These are phyloP conservation scores for Coniochaeta sp. DNA, from an alignment of 2,329 filamentous ascomycete species.

Conservation along the genomic window DNA sequence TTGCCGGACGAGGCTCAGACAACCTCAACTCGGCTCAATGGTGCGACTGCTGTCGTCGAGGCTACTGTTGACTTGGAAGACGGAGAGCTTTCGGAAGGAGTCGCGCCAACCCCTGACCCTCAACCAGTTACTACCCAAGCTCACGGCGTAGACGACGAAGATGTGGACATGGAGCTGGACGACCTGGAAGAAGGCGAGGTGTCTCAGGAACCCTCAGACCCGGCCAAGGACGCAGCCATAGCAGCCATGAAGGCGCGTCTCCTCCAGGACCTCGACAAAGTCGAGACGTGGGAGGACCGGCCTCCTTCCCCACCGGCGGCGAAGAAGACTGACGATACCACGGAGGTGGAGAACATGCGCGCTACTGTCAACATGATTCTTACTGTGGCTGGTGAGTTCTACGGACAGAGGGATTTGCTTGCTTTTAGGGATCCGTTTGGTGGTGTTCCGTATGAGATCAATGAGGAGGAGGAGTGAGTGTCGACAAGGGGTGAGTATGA, in stretches of 20 bases:
- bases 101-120: not conserved
- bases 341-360: conserved; percentile 38
- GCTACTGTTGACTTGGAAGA: conserved; percentile 30
- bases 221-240: conserved; percentile 27
- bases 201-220: conserved; percentile 14
- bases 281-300: conserved; percentile 6
- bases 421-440: conserved; percentile 61
- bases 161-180: conserved; percentile 24
- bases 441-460: not conserved
- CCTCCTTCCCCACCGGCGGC: not conserved
- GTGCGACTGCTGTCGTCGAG: conserved; percentile 23
- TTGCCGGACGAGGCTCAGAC: conserved; percentile 9
- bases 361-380: conserved; percentile 90
- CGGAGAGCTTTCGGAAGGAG: conserved; percentile 20
- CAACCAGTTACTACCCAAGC: conserved; percentile 7
- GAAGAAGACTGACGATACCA: conserved; percentile 10
- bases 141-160: conserved; percentile 9
- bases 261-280: conserved; percentile 34
- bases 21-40: too few species aligned
- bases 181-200: conserved; percentile 29
- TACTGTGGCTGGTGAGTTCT: conserved; percentile 79
- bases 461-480: conserved; percentile 5
- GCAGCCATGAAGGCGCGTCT: conserved; percentile 41
- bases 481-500: not conserved
- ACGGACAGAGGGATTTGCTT: conserved; percentile 81